Percentiles rank a stretch among this genome's conserved stretches.
Evolutionary conservation across 2,329 filamentous ascomycete genomes (phyloP).

Genomic region (Amylocarpus encephaloides): DNA sequence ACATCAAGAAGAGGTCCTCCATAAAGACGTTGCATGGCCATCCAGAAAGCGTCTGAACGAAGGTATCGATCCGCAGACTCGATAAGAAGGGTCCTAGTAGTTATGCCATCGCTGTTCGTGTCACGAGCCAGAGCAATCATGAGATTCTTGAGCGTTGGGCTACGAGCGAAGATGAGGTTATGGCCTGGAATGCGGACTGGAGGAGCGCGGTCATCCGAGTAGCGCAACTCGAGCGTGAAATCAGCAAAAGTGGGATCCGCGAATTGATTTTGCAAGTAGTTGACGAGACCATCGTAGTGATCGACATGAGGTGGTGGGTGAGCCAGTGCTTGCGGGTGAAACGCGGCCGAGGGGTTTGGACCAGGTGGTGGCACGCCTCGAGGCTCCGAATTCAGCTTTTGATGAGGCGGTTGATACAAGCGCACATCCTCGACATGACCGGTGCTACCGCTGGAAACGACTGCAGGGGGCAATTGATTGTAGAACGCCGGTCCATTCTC

Average conservation of each 20-base stretch:
- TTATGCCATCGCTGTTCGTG: conserved; percentile 26
- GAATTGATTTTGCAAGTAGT: conserved; percentile 37
- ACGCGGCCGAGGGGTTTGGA: conserved; percentile 11
- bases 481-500: conserved; percentile 30
- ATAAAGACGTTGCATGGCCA: conserved; percentile 52
- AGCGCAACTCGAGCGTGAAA: conserved; percentile 42
- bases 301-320: conserved; percentile 26
- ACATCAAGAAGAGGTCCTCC: conserved; percentile 43
- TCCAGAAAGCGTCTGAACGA: conserved; percentile 49
- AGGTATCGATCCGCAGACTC: conserved; percentile 47
- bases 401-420: conserved; percentile 23
- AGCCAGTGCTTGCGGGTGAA: conserved; percentile 6
- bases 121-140: conserved; percentile 24
- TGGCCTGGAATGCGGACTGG: conserved; percentile 47
- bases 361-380: conserved; percentile 16
- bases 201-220: conserved; percentile 35
- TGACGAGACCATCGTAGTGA: conserved; percentile 34
- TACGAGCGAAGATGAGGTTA: conserved; percentile 49
- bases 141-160: conserved; percentile 36
- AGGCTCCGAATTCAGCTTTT: conserved; percentile 9
- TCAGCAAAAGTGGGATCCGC: conserved; percentile 38
- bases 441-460: conserved; percentile 37
- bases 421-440: conserved; percentile 29
- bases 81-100: conserved; percentile 38
- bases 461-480: conserved; percentile 35